Evolutionary conservation across 441 rosid genomes (phyloP), one percentile per base, ranked within the genome.

Genomic region (Pelargonium australe): DNA sequence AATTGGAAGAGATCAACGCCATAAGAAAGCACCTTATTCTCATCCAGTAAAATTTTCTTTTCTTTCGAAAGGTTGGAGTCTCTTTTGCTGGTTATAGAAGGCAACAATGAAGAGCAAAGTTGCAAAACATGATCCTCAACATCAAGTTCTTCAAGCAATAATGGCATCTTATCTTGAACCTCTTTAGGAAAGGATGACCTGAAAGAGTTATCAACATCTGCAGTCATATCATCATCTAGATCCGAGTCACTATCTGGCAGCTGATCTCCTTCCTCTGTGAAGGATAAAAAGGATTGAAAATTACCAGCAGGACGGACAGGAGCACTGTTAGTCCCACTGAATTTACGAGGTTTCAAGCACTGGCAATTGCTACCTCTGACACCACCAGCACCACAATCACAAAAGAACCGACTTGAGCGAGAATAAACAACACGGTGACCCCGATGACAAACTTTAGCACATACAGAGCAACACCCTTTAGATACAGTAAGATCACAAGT

Each of bases 331-430:
- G 70, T 83, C 75, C 88, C 94, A 70, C 84, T 87, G 79, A 85
- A 89, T 83, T 94, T 92, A 55, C 98, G 96, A 71, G 99, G 97
- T 84, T 96, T 96, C 88, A 94, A 80, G 81, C 99, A 94, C 75
- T 92, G 99, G 72, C 99, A 96, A 82, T 81, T 90, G 87, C 94
- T 90, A 71, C 99, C 98, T 82, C 97, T 90, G 71, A 92, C 99
- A 81, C 99, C 98, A 69, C 99, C 99, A 14, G 99, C 99, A 84
- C 99, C 99, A 79, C 99, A 96, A 82, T 96, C 99, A 40, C 99
- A 94, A 78, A 96, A 96, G 78, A 96, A 96, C 5, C 99, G 87
- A 85, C 99, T 96, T 16, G 91, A 88, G 65, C 99, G 89, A 78
- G 99, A 96, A 81, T 96, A 96, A 73, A 94, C 99, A 76, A 96